Base-by-base conservation (phyloP, 768 basidiomycete species). In the Glaciozyma martinii region DNA sequence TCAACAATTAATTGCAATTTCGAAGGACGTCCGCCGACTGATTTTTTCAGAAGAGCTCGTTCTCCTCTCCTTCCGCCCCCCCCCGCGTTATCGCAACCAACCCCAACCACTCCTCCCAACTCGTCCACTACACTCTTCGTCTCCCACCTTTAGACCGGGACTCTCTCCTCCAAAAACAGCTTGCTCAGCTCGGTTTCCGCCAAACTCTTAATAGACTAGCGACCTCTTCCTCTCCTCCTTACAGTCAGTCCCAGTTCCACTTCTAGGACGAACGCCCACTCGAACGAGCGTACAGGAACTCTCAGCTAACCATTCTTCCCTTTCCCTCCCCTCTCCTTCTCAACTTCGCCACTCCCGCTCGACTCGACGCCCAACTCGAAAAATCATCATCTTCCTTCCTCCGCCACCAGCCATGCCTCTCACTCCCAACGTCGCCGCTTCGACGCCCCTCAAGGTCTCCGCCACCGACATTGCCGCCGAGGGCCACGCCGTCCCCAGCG, bases 401-500 rank as follows among this genome's bases (percentile, higher is more conserved):
- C 60, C 64, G 29, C 59, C 63, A n/a, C 49, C 50, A 43, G 61
- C 61, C 55, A 62, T 47, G 49, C 55, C 61, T 56, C 33, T 56
- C 59, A 37, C 47, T 16, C 43, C 59, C 33, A 62, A 57, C 53
- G 63, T 61, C 37, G 66, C 56, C 59, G 66, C 50, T 15, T 44
- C 63, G n/a, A 68, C 67, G 6, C 67, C 67, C n/a, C 54, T 69
- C 59, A 70, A 66, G 58, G 32, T 67, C 40, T 53, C 33, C 27
- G 46, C 70, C 56, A 46, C 56, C 15, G 54, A 53, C 44, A 32
- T 68, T 57, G 47, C 33, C 10, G 61, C 56, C 37, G 62, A 66
- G 47, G 68, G 61, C 16, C 49, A 49, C 25, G 27, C 58, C 58
- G 66, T 66, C 32, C 62, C 66, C 53, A 43, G n/a, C 23, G 66